These are phyloP conservation scores for Syzygium grande DNA, from an alignment of 345 rosid species.

Conservation along the genomic window DNA sequence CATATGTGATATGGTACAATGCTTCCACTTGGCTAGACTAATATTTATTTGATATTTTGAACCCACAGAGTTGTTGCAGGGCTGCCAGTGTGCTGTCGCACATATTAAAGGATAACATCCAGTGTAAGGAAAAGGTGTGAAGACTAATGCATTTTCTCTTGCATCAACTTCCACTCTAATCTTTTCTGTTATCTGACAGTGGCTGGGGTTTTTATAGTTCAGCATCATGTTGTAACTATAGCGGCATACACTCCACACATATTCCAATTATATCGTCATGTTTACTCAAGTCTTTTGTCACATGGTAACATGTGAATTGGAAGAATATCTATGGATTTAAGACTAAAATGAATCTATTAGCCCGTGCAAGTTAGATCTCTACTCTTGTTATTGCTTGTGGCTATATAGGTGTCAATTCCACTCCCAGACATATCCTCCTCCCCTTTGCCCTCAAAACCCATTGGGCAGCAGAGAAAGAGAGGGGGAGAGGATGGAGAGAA, in stretches of 20 bases:
- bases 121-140: slow-evolving; percentile 85
- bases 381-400: not conserved
- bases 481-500: not conserved
- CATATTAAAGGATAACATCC: slow-evolving; percentile 64
- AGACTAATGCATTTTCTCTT: not conserved
- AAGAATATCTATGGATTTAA: not conserved
- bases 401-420: not conserved
- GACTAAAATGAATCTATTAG: not conserved
- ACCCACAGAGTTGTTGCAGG: slow-evolving; percentile 78
- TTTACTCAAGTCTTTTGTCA: not conserved
- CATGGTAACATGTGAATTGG: not conserved
- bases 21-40: not conserved
- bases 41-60: slow-evolving; percentile 4
- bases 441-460: not conserved
- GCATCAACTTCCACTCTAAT: not conserved
- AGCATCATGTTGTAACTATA: not conserved
- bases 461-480: not conserved
- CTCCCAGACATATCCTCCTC: not conserved
- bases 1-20: not conserved
- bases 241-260: not conserved
- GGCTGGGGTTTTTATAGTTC: not conserved
- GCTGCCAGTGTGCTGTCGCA: slow-evolving; percentile 96
- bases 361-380: not conserved
- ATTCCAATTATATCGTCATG: not conserved
- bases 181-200: not conserved